These are phyloP conservation scores for Cajanus cajan DNA, from an alignment of 306 rosid genomes.

Conservation along the genomic window DNA sequence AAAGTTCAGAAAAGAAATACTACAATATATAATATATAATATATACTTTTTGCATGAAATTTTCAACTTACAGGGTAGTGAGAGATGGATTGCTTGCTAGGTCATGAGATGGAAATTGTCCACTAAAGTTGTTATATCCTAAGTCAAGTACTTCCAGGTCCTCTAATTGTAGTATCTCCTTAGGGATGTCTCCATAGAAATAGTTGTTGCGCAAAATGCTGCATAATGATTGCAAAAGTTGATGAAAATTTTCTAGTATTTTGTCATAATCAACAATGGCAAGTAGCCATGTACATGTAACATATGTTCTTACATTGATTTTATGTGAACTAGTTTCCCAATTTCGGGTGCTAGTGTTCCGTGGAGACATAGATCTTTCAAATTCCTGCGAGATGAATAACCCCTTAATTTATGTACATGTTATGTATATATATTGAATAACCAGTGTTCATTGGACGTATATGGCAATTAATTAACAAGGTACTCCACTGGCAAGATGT, in stretches of 20 bases:
- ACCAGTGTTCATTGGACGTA: not conserved
- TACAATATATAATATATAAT: not conserved
- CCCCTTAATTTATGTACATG: constrained; percentile 5
- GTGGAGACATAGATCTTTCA: constrained; percentile 59
- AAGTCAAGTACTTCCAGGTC: constrained; percentile 68
- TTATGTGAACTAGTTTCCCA: constrained; percentile 50
- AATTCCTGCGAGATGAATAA: constrained; percentile 49
- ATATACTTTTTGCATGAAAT: not conserved
- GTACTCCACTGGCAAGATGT: not conserved
- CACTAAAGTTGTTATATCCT: constrained; percentile 70
- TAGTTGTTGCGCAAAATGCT: constrained; percentile 73
- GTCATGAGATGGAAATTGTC: constrained; percentile 47
- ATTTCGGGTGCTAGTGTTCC: constrained; percentile 72
- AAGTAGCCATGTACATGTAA: not conserved
- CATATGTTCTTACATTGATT: constrained; percentile 55
- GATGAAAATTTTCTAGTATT: not conserved
- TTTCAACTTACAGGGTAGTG: constrained; percentile 48
- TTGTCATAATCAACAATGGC: not conserved
- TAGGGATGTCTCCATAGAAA: constrained; percentile 53
- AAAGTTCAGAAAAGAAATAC: not conserved
- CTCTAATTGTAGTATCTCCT: constrained; percentile 49
- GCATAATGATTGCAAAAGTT: not conserved
- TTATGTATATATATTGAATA: not conserved
- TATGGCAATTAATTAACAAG: not conserved
- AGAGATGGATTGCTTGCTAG: constrained; percentile 48